phyloP scores from a whole-genome alignment of 2,329 filamentous ascomycete genomes.

The Beauveria sp. region DNA sequence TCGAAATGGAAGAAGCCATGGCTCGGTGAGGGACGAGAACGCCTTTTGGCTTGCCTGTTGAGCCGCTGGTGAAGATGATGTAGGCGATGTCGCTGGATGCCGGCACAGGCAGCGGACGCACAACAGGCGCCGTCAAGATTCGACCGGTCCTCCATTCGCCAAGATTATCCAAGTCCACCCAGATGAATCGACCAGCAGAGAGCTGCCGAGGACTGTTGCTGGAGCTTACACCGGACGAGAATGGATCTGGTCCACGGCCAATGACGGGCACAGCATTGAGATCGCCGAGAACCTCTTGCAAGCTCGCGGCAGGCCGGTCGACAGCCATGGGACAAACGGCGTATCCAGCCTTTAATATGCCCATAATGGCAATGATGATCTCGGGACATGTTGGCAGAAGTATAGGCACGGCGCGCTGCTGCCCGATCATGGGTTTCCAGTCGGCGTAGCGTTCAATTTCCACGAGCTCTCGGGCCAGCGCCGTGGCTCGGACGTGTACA shows the following conservation, averaged over 20 bases:
- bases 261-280: conserved; percentile 3
- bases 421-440: conserved; percentile 1
- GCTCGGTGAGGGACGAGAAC: conserved; percentile 70
- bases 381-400: conserved; percentile 5
- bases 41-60: conserved; percentile 42
- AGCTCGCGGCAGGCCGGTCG: background rate
- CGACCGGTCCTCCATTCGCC: background rate
- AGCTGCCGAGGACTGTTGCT: conserved; percentile 17
- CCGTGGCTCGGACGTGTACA: background rate
- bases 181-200: background rate
- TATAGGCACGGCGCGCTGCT: conserved; percentile 7
- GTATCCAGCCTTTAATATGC: conserved; percentile 12
- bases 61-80: conserved; percentile 40
- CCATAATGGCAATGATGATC: conserved; percentile 8
- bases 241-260: conserved; percentile 14
- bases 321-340: background rate
- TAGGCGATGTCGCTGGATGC: conserved; percentile 24
- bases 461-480: background rate
- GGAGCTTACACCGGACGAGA: background rate
- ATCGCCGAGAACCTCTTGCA: background rate
- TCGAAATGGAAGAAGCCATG: background rate
- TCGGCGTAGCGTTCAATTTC: conserved; percentile 1
- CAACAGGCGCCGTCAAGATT: background rate
- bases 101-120: background rate
- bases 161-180: conserved; percentile 1